Conservation (phyloP, 352 stramenopile species). For the Sclerospora graminicola region DNA sequence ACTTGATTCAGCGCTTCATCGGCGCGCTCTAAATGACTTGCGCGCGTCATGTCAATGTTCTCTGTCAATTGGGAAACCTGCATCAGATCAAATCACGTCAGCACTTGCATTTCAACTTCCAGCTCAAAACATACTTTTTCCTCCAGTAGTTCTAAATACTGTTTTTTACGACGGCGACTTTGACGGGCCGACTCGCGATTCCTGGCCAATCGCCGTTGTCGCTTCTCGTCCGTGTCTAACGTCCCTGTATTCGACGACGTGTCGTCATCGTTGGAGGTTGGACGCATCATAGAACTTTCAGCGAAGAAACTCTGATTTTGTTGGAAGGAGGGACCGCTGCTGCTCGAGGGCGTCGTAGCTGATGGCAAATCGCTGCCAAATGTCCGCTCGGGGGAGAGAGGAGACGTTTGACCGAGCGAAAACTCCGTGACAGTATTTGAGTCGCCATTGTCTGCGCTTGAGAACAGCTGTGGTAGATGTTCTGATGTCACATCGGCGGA, state of each 20-base stretch:
- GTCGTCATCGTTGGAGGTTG: constrained; percentile 40
- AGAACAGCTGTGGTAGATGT: constrained; percentile 27
- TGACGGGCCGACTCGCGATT: constrained; percentile 85
- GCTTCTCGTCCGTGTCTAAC: constrained; percentile 67
- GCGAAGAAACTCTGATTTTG: constrained; percentile 38
- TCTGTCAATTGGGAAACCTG: constrained; percentile 81
- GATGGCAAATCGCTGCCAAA: constrained; percentile 17
- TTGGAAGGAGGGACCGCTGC: constrained; percentile 28
- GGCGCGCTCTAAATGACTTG: constrained; percentile 61
- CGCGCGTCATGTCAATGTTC: constrained; percentile 73
- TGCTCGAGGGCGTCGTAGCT: constrained; percentile 1
- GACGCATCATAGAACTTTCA: constrained; percentile 52
- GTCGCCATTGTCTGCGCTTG: background rate
- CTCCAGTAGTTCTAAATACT: constrained; percentile 83
- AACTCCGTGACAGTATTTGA: constrained; percentile 19
- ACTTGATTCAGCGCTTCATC: constrained; percentile 72
- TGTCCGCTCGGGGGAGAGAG: constrained; percentile 19
- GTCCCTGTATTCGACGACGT: constrained; percentile 23
- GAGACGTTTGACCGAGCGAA: constrained; percentile 19
- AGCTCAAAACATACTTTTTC: constrained; percentile 43
- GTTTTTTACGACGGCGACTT: constrained; percentile 83
- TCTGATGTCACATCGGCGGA: constrained; percentile 61
- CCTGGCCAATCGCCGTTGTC: constrained; percentile 58
- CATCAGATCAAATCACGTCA: background rate
- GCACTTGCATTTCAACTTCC: background rate